Evolutionary conservation across 2,329 filamentous ascomycete genomes (phyloP).

Genomic region (Colletotrichum cordylinicola): DNA sequence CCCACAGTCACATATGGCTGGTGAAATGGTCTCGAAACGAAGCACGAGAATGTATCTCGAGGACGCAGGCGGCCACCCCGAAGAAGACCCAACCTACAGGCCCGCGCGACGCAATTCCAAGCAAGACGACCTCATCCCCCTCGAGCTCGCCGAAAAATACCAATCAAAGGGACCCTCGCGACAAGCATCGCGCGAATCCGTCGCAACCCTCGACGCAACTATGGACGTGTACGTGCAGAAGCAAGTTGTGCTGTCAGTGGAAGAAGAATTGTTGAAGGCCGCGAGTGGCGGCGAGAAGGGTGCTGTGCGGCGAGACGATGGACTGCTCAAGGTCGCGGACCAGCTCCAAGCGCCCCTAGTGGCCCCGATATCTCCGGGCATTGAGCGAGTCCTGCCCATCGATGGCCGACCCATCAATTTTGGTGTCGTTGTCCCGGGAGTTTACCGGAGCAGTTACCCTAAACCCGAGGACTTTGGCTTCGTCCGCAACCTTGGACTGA

Average conservation of each 20-base stretch:
- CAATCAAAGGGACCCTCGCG: slow-evolving; percentile 2
- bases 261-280: background rate
- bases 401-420: slow-evolving; percentile 70
- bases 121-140: slow-evolving; percentile 3
- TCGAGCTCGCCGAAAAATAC: slow-evolving; percentile 8
- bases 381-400: slow-evolving; percentile 15
- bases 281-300: background rate
- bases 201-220: background rate
- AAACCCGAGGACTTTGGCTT: slow-evolving; percentile 73
- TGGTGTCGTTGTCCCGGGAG: slow-evolving; percentile 72
- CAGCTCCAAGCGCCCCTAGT: background rate
- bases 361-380: background rate
- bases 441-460: slow-evolving; percentile 87
- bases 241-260: background rate
- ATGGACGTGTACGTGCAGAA: slow-evolving; percentile 10
- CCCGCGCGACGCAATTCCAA: slow-evolving; percentile 10
- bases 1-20: background rate
- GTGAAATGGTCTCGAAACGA: slow-evolving; percentile 22
- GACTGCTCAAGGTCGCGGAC: background rate
- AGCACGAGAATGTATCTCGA: slow-evolving; percentile 20
- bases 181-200: slow-evolving; percentile 14
- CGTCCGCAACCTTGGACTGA: slow-evolving; percentile 71
- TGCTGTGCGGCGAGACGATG: background rate
- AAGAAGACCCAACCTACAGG: slow-evolving; percentile 15
- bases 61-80: slow-evolving; percentile 13